Evolutionary conservation across 2,329 filamentous ascomycete species (phyloP), one percentile per base, ranked within the genome.

Genomic region (Aspergillus amoenus): DNA sequence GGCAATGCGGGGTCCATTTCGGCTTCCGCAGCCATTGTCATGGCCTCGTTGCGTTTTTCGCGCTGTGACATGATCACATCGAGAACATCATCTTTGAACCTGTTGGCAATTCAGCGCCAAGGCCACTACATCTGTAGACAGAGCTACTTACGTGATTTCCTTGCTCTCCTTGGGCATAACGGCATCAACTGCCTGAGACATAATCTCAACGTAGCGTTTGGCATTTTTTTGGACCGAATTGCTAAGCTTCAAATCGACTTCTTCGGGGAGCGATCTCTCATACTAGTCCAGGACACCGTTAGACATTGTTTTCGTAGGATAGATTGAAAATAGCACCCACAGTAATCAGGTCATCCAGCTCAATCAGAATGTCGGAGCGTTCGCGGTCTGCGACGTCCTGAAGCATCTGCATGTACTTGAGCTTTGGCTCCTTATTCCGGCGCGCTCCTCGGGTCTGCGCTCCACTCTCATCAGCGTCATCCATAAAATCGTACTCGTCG

Each of bases 11-110:
- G 81, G 72, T 93, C 85, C 68, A 83, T 78, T 64, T 83, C 82
- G 54, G 83, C 81, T 65, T 90, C 88, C 22, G 86, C 84, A n/a
- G 83, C 82, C 64, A 86, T 82, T 18, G 82, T 78, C 60, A 95
- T 82, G 43, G 88, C 87, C 64, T 91, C 89, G 73, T 99, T 97
- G 66, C 92, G 87, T 67, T 88, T 88, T 66, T 90, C 87, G 66
- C 94, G 88, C 71, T 96, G 91, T 41, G 91, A 90, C 89, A 97
- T 95, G 69, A 99, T 88, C 30, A 99, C 91, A 76, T 99, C 94
- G 43, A 99, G 83, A 9, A 97, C 93, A 75, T 99, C 94, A 70
- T 97, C 93, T 75, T 97, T 97, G 82, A 96, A 97, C 65, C 88
- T 91, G 64, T 39, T 47, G 37, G 8, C n/a, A 18, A 55, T 63